Evolutionary conservation across 2,329 filamentous ascomycete species (phyloP).

Genomic region (Epichloe sibirici): DNA sequence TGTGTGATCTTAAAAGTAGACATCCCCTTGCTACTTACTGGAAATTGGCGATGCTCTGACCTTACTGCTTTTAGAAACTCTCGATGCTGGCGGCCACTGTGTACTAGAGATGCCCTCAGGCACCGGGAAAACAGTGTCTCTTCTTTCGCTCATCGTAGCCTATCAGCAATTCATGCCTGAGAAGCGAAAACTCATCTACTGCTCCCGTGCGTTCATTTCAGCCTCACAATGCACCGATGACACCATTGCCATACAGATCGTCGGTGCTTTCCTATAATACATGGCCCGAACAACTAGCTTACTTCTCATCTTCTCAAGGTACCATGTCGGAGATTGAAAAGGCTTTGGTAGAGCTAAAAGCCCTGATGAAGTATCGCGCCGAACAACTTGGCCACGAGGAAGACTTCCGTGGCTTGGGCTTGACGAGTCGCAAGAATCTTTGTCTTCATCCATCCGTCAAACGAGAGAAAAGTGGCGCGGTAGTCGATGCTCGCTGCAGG

Average conservation of each 20-base stretch:
- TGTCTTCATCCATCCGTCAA: slow-evolving; percentile 95
- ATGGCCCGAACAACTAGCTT: neutral
- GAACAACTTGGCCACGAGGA: slow-evolving; percentile 83
- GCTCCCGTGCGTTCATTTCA: slow-evolving; percentile 53
- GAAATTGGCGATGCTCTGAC: neutral
- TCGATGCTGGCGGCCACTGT: slow-evolving; percentile 89
- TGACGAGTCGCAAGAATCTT: slow-evolving; percentile 94
- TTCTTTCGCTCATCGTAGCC: slow-evolving; percentile 88
- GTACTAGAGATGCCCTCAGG: slow-evolving; percentile 98
- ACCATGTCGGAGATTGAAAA: slow-evolving; percentile 99
- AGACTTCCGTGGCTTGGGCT: slow-evolving; percentile 81
- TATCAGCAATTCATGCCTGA: slow-evolving; percentile 93
- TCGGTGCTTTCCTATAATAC: neutral
- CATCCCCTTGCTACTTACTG: neutral
- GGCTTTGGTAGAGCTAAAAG: slow-evolving; percentile 80
- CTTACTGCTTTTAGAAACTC: slow-evolving; percentile 40
- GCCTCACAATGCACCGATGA: neutral
- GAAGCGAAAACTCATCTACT: slow-evolving; percentile 94
- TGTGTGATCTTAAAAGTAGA: slow-evolving; percentile 45
- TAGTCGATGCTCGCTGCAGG: slow-evolving; percentile 92
- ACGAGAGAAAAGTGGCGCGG: slow-evolving; percentile 83
- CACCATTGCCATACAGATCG: neutral
- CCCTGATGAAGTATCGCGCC: slow-evolving; percentile 86
- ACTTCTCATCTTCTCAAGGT: slow-evolving; percentile 25
- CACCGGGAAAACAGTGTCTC: slow-evolving; percentile 92